Evolutionary conservation across 768 basidiomycete species (phyloP).

Genomic region (Termitomyces sp.): DNA sequence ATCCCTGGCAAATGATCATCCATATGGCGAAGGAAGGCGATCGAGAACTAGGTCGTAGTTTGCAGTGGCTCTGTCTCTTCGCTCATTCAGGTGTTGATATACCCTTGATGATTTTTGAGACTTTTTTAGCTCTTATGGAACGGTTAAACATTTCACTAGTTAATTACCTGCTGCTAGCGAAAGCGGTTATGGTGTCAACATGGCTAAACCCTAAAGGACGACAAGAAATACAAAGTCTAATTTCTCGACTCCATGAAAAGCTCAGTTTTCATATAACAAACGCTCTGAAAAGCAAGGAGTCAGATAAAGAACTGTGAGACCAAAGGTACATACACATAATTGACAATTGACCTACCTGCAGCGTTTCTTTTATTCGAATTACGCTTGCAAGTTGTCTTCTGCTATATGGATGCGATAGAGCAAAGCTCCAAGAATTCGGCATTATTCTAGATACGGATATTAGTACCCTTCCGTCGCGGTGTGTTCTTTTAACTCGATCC

Average conservation of each 20-base stretch:
- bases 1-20: conserved; percentile 53
- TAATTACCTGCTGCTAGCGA: conserved; percentile 46
- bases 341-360: not conserved
- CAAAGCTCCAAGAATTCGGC: conserved; percentile 35
- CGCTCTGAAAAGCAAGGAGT: conserved; percentile 24
- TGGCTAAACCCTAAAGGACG: conserved; percentile 60
- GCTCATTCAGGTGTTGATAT: conserved; percentile 63
- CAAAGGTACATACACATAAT: not conserved
- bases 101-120: conserved; percentile 43
- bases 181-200: conserved; percentile 46
- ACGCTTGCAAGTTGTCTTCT: conserved; percentile 58
- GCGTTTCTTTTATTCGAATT: conserved; percentile 51
- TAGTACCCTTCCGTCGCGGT: conserved; percentile 53
- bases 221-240: conserved; percentile 47
- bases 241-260: conserved; percentile 43
- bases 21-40: conserved; percentile 34
- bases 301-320: conserved; percentile 31
- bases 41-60: conserved; percentile 38
- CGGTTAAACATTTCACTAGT: conserved; percentile 33
- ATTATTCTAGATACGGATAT: conserved; percentile 47
- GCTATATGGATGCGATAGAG: conserved; percentile 61
- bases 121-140: conserved; percentile 37
- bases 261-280: conserved; percentile 35
- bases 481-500: conserved; percentile 14
- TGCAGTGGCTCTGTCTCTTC: conserved; percentile 58